These are phyloP conservation scores for Antonospora locustae DNA, from an alignment of 371 early-diverging fungal species.

Conservation along the genomic window DNA sequence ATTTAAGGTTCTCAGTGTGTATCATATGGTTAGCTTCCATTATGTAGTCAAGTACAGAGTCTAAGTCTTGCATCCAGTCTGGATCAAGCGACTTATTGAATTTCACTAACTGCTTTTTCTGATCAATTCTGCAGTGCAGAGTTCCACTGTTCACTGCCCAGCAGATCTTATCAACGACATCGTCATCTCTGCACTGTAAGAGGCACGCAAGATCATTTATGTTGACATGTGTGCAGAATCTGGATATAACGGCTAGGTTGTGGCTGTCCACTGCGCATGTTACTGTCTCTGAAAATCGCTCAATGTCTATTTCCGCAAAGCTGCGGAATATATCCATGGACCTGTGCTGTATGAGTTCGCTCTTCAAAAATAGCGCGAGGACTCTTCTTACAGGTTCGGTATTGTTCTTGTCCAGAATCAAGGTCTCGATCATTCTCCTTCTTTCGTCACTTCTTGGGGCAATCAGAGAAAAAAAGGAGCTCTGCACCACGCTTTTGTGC, in stretches of 20 bases:
- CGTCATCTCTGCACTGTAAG: constrained; percentile 22
- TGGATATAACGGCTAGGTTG: constrained; percentile 41
- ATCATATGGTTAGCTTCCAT: constrained; percentile 48
- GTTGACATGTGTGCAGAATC: constrained; percentile 33
- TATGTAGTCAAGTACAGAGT: constrained; percentile 41
- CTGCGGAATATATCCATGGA: constrained; percentile 9
- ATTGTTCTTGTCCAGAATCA: constrained; percentile 35
- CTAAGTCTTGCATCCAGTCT: constrained; percentile 32
- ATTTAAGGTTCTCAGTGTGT: constrained; percentile 23
- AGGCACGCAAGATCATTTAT: constrained; percentile 24
- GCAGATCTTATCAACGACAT: constrained; percentile 31
- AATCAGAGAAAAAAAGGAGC: not conserved
- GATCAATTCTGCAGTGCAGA: constrained; percentile 38
- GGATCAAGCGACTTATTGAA: constrained; percentile 31
- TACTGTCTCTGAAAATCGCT: constrained; percentile 6
- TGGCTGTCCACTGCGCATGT: constrained; percentile 35
- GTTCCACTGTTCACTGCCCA: constrained; percentile 44
- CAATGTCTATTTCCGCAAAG: not conserved
- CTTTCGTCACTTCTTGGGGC: not conserved
- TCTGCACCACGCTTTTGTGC: not conserved
- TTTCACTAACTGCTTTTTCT: constrained; percentile 34
- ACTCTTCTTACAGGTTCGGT: constrained; percentile 28
- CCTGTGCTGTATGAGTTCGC: constrained; percentile 12
- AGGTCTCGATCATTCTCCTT: constrained; percentile 12
- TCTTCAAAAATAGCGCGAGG: constrained; percentile 28